phyloP scores from a whole-genome alignment of 1,284 basidiomycete species.

The Cutaneotrichosporon sp. region DNA sequence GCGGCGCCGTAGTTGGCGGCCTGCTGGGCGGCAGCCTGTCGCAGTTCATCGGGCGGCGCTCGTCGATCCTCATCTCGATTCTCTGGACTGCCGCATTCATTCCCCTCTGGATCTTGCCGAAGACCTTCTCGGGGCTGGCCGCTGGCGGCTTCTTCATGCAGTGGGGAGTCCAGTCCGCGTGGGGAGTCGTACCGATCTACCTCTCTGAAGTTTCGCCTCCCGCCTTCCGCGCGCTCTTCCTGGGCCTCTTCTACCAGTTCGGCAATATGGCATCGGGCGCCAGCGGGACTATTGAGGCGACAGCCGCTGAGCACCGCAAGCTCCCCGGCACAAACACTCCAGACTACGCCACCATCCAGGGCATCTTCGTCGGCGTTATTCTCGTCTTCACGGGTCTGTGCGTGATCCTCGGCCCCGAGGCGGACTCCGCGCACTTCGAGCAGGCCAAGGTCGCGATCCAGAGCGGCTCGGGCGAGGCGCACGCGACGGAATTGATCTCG shows the following conservation, averaged over 20 bases:
- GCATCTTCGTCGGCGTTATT: slow-evolving; percentile 70
- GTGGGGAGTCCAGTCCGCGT: slow-evolving; percentile 71
- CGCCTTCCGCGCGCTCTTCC: slow-evolving; percentile 88
- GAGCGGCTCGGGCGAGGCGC: slow-evolving; percentile 60
- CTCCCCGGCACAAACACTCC: slow-evolving; percentile 40
- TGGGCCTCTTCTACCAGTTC: slow-evolving; percentile 71
- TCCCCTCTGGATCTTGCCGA: slow-evolving; percentile 76
- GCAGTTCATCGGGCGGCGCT: slow-evolving; percentile 80
- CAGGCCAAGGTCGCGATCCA: slow-evolving; percentile 72
- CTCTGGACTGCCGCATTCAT: slow-evolving; percentile 54
- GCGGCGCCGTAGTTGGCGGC: slow-evolving; percentile 70
- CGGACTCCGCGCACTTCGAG: slow-evolving; percentile 78
- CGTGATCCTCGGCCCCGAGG: slow-evolving; percentile 52
- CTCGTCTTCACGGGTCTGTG: slow-evolving; percentile 40
- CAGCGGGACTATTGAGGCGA: slow-evolving; percentile 86
- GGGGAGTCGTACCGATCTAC: slow-evolving; percentile 52
- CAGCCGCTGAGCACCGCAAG: slow-evolving; percentile 55
- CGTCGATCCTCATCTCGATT: slow-evolving; percentile 50
- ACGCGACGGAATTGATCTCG: slow-evolving; percentile 30
- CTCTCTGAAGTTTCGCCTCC: slow-evolving; percentile 75
- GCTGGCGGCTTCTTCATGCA: slow-evolving; percentile 61
- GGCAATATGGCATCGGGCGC: slow-evolving; percentile 75
- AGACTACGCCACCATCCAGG: slow-evolving; percentile 81
- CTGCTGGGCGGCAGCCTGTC: slow-evolving; percentile 67
- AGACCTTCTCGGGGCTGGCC: slow-evolving; percentile 40